A percentile compares a stretch with the other conserved stretches of the same genome.
phyloP scores from a whole-genome alignment of 2,329 filamentous ascomycete species.

The Leptographium radiaticola region DNA sequence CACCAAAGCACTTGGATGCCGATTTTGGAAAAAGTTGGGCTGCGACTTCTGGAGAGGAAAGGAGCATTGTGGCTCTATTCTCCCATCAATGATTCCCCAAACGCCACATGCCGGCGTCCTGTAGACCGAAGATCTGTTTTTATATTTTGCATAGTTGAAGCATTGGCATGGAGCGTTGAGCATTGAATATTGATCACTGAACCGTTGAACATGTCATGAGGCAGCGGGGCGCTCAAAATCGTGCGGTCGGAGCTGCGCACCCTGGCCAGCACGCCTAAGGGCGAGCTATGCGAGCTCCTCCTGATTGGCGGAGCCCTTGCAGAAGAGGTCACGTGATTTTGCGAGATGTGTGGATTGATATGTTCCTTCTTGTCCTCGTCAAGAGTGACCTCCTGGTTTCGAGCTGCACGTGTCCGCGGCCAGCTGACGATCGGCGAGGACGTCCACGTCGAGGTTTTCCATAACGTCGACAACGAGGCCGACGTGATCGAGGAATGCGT shows the following conservation, averaged over 20 bases:
- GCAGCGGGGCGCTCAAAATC: no score
- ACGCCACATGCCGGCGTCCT: neutral
- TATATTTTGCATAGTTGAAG: neutral
- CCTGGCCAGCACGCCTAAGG: no score
- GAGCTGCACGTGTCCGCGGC: neutral
- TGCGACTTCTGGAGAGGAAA: neutral
- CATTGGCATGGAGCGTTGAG: neutral
- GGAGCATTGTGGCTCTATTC: no score
- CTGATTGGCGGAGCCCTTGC: no score
- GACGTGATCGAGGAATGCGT: slow-evolving; percentile 88
- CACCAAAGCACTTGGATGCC: neutral
- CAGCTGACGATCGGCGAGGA: slow-evolving; percentile 33
- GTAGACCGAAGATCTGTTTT: neutral
- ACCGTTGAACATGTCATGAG: no score
- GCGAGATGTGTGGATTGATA: neutral
- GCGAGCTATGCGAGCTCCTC: no score
- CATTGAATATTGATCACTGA: no score
- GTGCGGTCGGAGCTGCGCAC: no score
- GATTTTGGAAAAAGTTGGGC: neutral
- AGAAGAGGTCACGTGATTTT: no score
- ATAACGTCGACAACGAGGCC: slow-evolving; percentile 78
- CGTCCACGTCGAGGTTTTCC: slow-evolving; percentile 79
- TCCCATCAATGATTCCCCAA: neutral
- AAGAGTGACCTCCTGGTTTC: neutral
- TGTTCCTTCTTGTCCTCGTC: neutral